Base-by-base conservation (phyloP, 345 rosid genomes). In the Cardiospermum halicacabum region DNA sequence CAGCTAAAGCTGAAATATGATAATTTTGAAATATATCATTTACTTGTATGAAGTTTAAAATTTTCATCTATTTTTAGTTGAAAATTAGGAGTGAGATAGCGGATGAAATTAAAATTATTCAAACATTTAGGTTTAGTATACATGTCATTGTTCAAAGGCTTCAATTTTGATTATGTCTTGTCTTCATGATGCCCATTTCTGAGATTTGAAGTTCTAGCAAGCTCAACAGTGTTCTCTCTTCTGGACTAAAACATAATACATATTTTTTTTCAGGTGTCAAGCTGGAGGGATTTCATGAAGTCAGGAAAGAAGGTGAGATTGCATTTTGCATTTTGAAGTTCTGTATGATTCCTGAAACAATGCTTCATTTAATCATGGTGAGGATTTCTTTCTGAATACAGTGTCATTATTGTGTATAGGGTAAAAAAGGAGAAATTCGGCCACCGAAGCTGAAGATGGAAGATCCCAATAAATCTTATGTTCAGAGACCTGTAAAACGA, bases 401-500 rank as follows among this genome's bases (percentile, higher is more conserved):
- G 7, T 43, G n/a, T 40, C 42, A 10, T 26, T 54, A n/a, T 39
- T 54, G 50, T 65, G 2, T 34, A 13, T 69, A 87, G 96, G 92
- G 80, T 21, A 91, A 94, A 73, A 94, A 91, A 66, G 96, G 97
- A 72, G 97, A 91, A 69, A 81, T 78, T 12, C 89, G 96, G 2
- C 96, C 99, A 11, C 99, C 99, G 2, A 91, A 94, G 71, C 84
- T 91, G 58, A 94, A 94, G 87, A 94, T 97, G 0, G 97, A 94
- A 78, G 99, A 94, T 81, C 99, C 99, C 18, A 94, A 91, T 80
- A 89, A 91, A 74, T 89, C 97, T 4, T 91, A 94, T 56, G 96
- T 94, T 62, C 99, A 91, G 64, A 84, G 96, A 77, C 99, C 99
- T 1, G 89, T 87, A 42, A 91, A 94, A 77, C 80, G 88, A 73